phyloP scores from a whole-genome alignment of 345 rosid species.

The Eucalyptus erythrocorys region DNA sequence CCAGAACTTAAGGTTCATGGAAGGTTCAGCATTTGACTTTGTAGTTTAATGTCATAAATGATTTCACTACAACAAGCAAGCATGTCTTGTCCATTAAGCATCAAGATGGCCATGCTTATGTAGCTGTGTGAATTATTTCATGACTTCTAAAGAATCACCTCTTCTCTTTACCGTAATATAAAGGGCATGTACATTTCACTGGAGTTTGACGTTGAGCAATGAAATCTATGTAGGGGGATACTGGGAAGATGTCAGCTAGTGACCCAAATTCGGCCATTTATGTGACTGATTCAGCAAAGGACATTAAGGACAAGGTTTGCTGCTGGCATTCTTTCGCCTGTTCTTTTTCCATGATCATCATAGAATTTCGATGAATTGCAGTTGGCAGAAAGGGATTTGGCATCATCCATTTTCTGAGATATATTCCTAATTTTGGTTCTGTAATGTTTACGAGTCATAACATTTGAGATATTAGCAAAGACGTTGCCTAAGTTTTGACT shows the following conservation, averaged over 20 bases:
- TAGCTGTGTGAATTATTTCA: not conserved
- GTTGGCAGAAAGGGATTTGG: not conserved
- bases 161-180: not conserved
- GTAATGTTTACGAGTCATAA: not conserved
- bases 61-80: not conserved
- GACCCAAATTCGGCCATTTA: conserved; percentile 94
- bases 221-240: conserved; percentile 60
- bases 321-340: not conserved
- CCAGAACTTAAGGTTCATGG: not conserved
- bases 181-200: not conserved
- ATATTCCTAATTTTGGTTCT: not conserved
- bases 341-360: not conserved
- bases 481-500: not conserved
- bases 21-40: not conserved
- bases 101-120: not conserved
- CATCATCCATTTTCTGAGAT: not conserved
- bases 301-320: conserved; percentile 67
- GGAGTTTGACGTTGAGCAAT: not conserved
- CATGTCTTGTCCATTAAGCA: not conserved
- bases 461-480: not conserved
- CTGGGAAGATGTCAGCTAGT: conserved; percentile 96
- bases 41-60: not conserved
- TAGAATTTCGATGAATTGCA: not conserved
- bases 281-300: conserved; percentile 79
- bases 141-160: not conserved